These are phyloP conservation scores for Aspergillus avenaceus DNA, from an alignment of 495 filamentous ascomycete species.

Conservation along the genomic window DNA sequence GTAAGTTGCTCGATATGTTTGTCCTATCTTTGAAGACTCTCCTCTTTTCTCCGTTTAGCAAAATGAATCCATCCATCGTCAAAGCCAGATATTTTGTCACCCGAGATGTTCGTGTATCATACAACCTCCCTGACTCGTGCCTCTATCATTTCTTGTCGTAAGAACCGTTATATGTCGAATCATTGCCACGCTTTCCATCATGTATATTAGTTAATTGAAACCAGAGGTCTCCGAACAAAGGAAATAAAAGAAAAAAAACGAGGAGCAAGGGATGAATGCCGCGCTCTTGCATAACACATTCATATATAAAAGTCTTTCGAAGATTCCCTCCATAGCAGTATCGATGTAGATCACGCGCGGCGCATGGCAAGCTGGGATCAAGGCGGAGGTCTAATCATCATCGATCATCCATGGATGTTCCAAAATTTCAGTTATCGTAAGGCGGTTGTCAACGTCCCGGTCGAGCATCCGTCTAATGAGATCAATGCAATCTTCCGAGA, in stretches of 20 bases:
- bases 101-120: background rate
- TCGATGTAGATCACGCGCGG: constrained; percentile 1
- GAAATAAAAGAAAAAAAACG: constrained; percentile 5
- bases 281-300: background rate
- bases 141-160: constrained; percentile 11
- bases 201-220: background rate
- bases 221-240: background rate
- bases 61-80: background rate
- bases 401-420: constrained; percentile 72
- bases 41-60: background rate
- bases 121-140: constrained; percentile 1
- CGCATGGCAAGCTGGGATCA: background rate
- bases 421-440: constrained; percentile 78
- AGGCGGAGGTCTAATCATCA: background rate
- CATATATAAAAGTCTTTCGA: constrained; percentile 7
- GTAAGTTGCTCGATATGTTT: background rate
- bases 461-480: constrained; percentile 88
- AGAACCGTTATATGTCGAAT: constrained; percentile 6
- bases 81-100: background rate
- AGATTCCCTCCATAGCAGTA: background rate
- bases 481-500: constrained; percentile 88
- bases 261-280: no score
- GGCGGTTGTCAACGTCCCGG: constrained; percentile 75
- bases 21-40: background rate
- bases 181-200: constrained; percentile 3